Evolutionary conservation across 129 eudicot genomes (phyloP), one percentile per base, ranked within the genome.

Genomic region (Mikania micrantha): DNA sequence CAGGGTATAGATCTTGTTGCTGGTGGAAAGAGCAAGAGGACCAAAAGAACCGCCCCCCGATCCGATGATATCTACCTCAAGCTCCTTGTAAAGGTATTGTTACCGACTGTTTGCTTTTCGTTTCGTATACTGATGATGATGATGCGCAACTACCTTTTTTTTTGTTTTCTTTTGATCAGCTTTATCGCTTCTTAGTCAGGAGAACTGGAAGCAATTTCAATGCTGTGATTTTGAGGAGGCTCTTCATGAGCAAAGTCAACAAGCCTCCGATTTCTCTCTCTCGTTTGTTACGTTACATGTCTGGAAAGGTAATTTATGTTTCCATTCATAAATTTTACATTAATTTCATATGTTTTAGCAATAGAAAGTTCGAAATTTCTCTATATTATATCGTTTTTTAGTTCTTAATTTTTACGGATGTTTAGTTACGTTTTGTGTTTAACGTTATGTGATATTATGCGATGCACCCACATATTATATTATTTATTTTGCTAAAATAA

Each of bases 11-110:
- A 89, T 83, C 80, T 89, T 13, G 69, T 70, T 38, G 94, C 88
- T 64, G 96, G 96, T 39, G 96, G 93, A 10, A 89, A 89, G 85
- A 79, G 84, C 81, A 86, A 89, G 88, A 79, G 82, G 80, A 84
- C 94, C 19, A 81, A 83, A 74, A 81, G 96, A 16, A 88, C 78
- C 21, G 93, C 94, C 20, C 96, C 96, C 5, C 77, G 84, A 63
- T 89, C 93, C 42, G 81, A 89, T 68, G 94, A 89, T 81, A 77
- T 85, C 70, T 85, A 89, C 76, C 86, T 89, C 64, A 89, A 89
- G 78, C 87, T 89, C 22, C 79, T 81, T 62, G 94, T 89, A 67
- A 83, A 84, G 95, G 95, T 87, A 38, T 20, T 31, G 17, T 19
- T 38, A 11, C 29, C 34, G 60, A 21, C 29, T 64, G 39, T 71